phyloP scores from a whole-genome alignment of 2,329 filamentous ascomycete species.

The Cladorrhinum sp. region DNA sequence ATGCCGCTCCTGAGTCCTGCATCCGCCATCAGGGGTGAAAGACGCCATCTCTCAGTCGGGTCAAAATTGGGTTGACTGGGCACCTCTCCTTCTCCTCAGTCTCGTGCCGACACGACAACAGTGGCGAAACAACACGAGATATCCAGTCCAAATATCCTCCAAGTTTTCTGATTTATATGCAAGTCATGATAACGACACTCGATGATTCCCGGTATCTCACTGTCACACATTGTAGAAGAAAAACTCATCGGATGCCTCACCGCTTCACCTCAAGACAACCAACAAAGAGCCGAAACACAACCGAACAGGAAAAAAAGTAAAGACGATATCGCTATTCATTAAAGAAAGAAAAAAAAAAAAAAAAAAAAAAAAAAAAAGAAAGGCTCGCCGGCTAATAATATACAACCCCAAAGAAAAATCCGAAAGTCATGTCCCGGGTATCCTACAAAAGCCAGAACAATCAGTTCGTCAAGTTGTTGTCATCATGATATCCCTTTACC shows the following conservation, averaged over 20 bases:
- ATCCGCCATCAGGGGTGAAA: not conserved
- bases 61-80: conserved; percentile 9
- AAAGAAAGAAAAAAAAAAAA: too few relatives aligned
- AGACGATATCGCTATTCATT: too few relatives aligned
- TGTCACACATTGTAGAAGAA: not conserved
- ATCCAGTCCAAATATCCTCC: not conserved
- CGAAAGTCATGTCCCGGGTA: not conserved
- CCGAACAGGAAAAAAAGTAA: too few relatives aligned
- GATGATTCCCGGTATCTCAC: not conserved
- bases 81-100: not conserved
- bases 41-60: not conserved
- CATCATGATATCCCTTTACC: not conserved
- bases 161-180: not conserved
- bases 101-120: not conserved
- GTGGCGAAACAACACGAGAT: not conserved
- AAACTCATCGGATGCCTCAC: not conserved
- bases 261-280: not conserved
- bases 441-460: not conserved
- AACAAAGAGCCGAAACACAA: too few relatives aligned
- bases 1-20: not conserved
- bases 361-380: not conserved
- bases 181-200: not conserved
- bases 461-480: not conserved
- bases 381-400: not conserved
- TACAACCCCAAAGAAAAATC: conserved; percentile 2